A percentile compares a stretch with the other conserved stretches of the same genome.
Conservation (phyloP, 2,329 filamentous ascomycete species). For the Conoideocrella luteorostrata region DNA sequence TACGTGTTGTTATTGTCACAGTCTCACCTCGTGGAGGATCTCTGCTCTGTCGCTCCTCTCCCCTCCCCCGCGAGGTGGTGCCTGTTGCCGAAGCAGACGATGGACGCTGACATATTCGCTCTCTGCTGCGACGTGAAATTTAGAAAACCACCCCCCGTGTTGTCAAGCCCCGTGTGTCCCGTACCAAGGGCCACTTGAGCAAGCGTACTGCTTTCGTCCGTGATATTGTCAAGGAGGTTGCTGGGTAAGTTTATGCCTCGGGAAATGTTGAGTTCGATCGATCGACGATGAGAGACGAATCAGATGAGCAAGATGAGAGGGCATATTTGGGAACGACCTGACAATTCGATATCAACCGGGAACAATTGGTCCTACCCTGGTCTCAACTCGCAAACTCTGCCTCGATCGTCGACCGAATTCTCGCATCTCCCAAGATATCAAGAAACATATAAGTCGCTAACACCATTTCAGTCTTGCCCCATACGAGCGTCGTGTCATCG, state of each 20-base stretch:
- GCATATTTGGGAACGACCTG: too few relatives aligned
- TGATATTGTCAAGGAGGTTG: conserved; percentile 97
- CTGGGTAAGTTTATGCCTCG: conserved; percentile 59
- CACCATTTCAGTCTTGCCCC: conserved; percentile 62
- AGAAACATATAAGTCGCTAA: too few relatives aligned
- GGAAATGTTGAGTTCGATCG: neutral
- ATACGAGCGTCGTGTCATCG: conserved; percentile 98
- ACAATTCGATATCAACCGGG: too few relatives aligned
- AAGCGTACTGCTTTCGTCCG: conserved; percentile 96
- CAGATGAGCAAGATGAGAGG: too few relatives aligned
- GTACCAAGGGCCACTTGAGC: conserved; percentile 91
- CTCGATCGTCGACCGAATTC: too few relatives aligned
- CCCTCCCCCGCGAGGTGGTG: conserved; percentile 19
- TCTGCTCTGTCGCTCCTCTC: conserved; percentile 37
- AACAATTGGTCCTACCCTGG: too few relatives aligned
- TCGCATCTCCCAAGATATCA: too few relatives aligned
- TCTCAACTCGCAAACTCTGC: too few relatives aligned
- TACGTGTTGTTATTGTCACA: conserved; percentile 39
- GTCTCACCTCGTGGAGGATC: conserved; percentile 73
- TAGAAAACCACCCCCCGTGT: conserved; percentile 80
- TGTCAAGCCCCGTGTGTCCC: conserved; percentile 70
- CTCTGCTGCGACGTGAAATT: conserved; percentile 23
- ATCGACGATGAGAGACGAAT: neutral
- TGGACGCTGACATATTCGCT: conserved; percentile 52
- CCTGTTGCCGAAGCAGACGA: conserved; percentile 41